These are phyloP conservation scores for Colletotrichum sp. DNA, from an alignment of 2,329 filamentous ascomycete genomes.

Conservation along the genomic window DNA sequence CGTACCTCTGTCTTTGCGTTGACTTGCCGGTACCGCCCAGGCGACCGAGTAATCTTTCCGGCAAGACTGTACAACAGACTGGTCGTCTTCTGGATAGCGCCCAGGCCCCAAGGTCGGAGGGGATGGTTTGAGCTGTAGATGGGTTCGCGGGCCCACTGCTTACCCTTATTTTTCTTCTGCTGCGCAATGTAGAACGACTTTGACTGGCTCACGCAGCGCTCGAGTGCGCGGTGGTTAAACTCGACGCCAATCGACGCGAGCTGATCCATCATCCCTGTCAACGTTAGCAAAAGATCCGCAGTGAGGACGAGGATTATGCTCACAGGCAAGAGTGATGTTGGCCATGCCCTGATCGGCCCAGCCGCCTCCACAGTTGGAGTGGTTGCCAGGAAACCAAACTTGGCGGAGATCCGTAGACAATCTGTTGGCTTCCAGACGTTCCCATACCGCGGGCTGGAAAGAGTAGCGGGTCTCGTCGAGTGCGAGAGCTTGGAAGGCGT, in stretches of 20 bases:
- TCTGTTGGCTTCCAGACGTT: constrained; percentile 42
- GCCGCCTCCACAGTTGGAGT: constrained; percentile 74
- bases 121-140: constrained; percentile 54
- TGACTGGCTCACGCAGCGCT: constrained; percentile 40
- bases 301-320: constrained; percentile 9
- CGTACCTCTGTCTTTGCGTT: constrained; percentile 43
- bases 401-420: constrained; percentile 50
- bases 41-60: constrained; percentile 47
- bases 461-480: constrained; percentile 60
- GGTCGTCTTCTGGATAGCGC: constrained; percentile 43
- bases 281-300: not conserved
- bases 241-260: constrained; percentile 56
- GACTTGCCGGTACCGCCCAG: constrained; percentile 52
- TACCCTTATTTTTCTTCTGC: constrained; percentile 18
- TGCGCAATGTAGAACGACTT: constrained; percentile 28
- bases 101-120: constrained; percentile 53
- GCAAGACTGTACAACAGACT: constrained; percentile 48
- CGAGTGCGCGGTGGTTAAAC: constrained; percentile 47
- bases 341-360: constrained; percentile 57
- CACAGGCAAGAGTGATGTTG: constrained; percentile 43
- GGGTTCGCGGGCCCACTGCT: constrained; percentile 50
- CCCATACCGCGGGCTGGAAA: constrained; percentile 62
- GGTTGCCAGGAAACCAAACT: constrained; percentile 74
- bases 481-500: constrained; percentile 65
- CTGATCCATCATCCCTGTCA: constrained; percentile 61